Conservation (phyloP, 352 stramenopile genomes). For the Phytophthora pisi region DNA sequence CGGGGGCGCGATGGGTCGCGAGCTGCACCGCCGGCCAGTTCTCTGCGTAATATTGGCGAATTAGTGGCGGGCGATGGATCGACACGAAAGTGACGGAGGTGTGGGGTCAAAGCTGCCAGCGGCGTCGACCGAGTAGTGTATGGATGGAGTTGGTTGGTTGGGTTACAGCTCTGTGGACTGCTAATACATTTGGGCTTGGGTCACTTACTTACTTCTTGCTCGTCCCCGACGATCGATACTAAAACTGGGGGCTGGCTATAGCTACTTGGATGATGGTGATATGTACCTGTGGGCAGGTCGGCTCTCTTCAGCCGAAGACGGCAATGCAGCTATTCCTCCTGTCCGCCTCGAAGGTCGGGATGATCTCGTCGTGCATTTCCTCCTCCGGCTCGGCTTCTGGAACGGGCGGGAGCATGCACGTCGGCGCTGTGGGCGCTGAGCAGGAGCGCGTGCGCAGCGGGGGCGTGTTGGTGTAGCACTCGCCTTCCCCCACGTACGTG, state of each 20-base stretch:
- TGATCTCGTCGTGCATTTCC: constrained; percentile 20
- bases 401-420: constrained; percentile 23
- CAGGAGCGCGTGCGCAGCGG: constrained; percentile 24
- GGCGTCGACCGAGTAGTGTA: constrained; percentile 5
- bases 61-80: neutral
- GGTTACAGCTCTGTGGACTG: neutral
- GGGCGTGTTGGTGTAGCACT: constrained; percentile 21
- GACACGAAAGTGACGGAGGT: neutral
- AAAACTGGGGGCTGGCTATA: neutral
- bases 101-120: constrained; percentile 9
- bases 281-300: constrained; percentile 22
- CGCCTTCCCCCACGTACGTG: constrained; percentile 57
- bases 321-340: constrained; percentile 36
- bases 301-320: constrained; percentile 19
- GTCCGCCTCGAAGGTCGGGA: constrained; percentile 10
- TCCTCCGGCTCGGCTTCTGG: constrained; percentile 34
- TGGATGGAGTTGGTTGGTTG: constrained; percentile 3
- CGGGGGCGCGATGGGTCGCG: neutral
- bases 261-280: constrained; percentile 4
- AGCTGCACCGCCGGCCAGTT: neutral
- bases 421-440: constrained; percentile 19
- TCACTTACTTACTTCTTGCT: constrained; percentile 4
- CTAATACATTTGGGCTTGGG: constrained; percentile 1
- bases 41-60: neutral
- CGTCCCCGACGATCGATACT: constrained; percentile 10